phyloP scores from a whole-genome alignment of 345 rosid genomes.

The Sapria himalayana region DNA sequence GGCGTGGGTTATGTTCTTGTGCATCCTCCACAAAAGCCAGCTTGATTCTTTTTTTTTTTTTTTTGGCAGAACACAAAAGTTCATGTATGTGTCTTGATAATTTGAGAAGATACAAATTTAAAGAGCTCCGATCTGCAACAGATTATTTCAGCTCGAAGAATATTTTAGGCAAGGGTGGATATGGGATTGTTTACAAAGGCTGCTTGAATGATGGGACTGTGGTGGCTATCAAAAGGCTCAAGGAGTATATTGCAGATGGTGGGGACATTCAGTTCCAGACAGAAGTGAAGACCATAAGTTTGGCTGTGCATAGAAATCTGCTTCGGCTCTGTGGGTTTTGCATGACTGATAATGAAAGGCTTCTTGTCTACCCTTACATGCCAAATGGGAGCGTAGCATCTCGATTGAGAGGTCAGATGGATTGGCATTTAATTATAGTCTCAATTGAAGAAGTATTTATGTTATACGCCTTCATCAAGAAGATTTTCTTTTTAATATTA shows the following conservation, averaged over 20 bases:
- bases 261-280: constrained; percentile 98
- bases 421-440: not conserved
- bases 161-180: constrained; percentile 84
- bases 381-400: constrained; percentile 91
- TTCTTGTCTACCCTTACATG: constrained; percentile 92
- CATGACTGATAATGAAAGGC: constrained; percentile 70
- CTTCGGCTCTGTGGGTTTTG: constrained; percentile 93
- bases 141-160: constrained; percentile 70
- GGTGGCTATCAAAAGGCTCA: constrained; percentile 95
- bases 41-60: not conserved
- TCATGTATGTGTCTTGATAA: constrained; percentile 82
- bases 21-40: not conserved
- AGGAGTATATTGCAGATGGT: constrained; percentile 64
- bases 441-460: too few species aligned
- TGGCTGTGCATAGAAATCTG: constrained; percentile 92
- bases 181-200: constrained; percentile 89
- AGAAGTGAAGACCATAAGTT: constrained; percentile 83
- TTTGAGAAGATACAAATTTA: constrained; percentile 61
- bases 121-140: constrained; percentile 84
- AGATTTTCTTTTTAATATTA: too few species aligned
- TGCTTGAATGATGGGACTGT: constrained; percentile 46
- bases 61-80: constrained; percentile 62
- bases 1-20: too few species aligned
- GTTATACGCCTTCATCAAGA: too few species aligned
- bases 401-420: constrained; percentile 51